These are phyloP conservation scores for Hansenula sp. DNA, from an alignment of 1,139 yeast genomes.

Conservation along the genomic window DNA sequence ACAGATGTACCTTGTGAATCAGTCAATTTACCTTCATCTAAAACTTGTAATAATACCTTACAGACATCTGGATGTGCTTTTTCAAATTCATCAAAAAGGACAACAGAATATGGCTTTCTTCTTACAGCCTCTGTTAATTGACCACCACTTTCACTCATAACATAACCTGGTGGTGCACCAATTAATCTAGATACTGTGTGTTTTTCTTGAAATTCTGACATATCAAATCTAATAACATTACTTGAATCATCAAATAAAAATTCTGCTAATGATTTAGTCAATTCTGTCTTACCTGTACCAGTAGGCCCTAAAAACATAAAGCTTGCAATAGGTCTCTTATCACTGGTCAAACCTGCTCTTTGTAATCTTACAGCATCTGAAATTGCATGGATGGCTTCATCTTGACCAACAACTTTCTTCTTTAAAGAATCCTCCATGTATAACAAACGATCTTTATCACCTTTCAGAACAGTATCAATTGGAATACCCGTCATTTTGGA, in stretches of 20 bases:
- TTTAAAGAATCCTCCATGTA: slow-evolving; percentile 81
- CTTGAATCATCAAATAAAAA: slow-evolving; percentile 86
- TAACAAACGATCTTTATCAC: slow-evolving; percentile 86
- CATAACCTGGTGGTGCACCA: slow-evolving; percentile 98
- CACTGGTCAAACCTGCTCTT: slow-evolving; percentile 93
- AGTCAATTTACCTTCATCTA: slow-evolving; percentile 92
- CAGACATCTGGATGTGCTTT: slow-evolving; percentile 95
- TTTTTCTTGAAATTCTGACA: slow-evolving; percentile 97
- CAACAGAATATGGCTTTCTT: slow-evolving; percentile 90
- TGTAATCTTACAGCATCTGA: slow-evolving; percentile 94
- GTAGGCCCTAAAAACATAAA: slow-evolving; percentile 97
- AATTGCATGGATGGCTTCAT: slow-evolving; percentile 85
- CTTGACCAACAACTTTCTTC: slow-evolving; percentile 88
- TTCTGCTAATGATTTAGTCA: slow-evolving; percentile 88
- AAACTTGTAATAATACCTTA: slow-evolving; percentile 81
- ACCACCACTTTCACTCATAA: slow-evolving; percentile 90
- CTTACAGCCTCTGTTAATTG: slow-evolving; percentile 95
- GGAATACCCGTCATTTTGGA: slow-evolving; percentile 97
- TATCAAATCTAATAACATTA: slow-evolving; percentile 86
- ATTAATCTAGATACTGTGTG: slow-evolving; percentile 86
- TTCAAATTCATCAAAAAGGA: slow-evolving; percentile 92
- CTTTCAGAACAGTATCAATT: slow-evolving; percentile 84
- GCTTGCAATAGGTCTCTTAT: slow-evolving; percentile 91
- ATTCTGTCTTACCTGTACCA: slow-evolving; percentile 96
- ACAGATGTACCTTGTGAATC: slow-evolving; percentile 94